Percentiles rank a stretch among this genome's conserved stretches.
Evolutionary conservation across 2,329 filamentous ascomycete species (phyloP).

Genomic region (Lecanicillium sp.): DNA sequence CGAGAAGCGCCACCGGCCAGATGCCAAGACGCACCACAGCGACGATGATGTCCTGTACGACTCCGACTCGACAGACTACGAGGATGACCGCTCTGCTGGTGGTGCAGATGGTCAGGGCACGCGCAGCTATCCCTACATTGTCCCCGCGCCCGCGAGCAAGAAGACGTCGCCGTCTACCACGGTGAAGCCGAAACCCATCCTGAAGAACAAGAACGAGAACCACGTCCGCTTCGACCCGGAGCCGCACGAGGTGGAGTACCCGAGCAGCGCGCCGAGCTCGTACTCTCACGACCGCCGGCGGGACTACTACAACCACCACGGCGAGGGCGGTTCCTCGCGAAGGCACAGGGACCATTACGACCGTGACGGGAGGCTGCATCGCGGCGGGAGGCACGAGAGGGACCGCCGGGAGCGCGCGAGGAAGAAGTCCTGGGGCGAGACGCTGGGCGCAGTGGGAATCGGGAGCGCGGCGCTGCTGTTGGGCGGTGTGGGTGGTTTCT

Average conservation of each 20-base stretch:
- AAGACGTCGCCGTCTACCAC: constrained; percentile 31
- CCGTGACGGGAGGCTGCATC: constrained; percentile 30
- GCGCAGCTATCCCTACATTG: constrained; percentile 32
- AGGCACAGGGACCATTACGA: constrained; percentile 21
- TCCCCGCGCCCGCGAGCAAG: constrained; percentile 28
- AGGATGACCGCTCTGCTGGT: constrained; percentile 31
- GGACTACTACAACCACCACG: constrained; percentile 21
- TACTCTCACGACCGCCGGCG: constrained; percentile 28
- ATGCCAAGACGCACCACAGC: constrained; percentile 27
- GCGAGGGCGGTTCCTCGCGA: constrained; percentile 18
- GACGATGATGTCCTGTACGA: constrained; percentile 26
- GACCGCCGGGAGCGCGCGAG: constrained; percentile 29
- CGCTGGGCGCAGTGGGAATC: constrained; percentile 52
- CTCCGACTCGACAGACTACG: constrained; percentile 27
- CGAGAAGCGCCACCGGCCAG: constrained; percentile 19
- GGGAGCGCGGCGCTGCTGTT: constrained; percentile 56
- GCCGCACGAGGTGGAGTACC: constrained; percentile 37
- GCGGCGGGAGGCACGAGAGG: constrained; percentile 23
- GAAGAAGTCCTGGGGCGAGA: constrained; percentile 46
- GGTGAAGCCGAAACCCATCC: constrained; percentile 48
- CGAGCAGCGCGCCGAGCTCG: constrained; percentile 22
- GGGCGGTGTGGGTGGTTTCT: constrained; percentile 37
- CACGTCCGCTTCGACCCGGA: constrained; percentile 49
- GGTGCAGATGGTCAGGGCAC: constrained; percentile 24
- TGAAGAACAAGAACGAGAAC: constrained; percentile 55